A percentile compares a stretch with the other conserved stretches of the same genome.
Evolutionary conservation across 148 eudicot species (phyloP).

Genomic region (Fagopyrum homotropicum): DNA sequence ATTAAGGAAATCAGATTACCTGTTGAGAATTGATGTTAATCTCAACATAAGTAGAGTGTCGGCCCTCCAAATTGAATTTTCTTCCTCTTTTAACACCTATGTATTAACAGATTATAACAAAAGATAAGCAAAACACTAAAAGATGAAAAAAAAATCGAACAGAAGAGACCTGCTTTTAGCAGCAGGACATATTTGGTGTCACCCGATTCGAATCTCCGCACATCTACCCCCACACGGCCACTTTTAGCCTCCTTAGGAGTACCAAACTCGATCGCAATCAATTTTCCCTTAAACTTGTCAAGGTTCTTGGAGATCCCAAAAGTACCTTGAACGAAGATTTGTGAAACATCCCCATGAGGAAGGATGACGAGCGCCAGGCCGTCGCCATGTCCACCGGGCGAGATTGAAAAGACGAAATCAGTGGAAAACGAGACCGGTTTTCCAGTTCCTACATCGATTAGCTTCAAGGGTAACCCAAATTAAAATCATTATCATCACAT

Average conservation of each 20-base stretch:
- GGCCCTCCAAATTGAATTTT: conserved; percentile 3
- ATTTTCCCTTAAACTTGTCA: conserved; percentile 15
- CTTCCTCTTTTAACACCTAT: background rate
- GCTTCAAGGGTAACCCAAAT: conserved; percentile 24
- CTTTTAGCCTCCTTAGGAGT: conserved; percentile 29
- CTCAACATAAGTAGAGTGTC: background rate
- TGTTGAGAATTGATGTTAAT: background rate
- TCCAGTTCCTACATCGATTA: conserved; percentile 23
- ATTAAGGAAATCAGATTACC: background rate
- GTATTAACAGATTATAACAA: too few relatives aligned
- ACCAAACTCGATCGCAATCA: conserved; percentile 55
- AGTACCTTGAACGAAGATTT: conserved; percentile 22
- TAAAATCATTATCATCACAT: too few relatives aligned
- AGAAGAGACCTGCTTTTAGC: conserved; percentile 9
- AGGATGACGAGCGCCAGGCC: conserved; percentile 42
- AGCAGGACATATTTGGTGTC: conserved; percentile 37
- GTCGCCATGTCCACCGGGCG: conserved; percentile 42
- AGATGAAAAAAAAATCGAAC: too few relatives aligned
- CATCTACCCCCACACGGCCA: conserved; percentile 49
- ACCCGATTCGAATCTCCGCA: conserved; percentile 35
- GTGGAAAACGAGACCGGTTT: conserved; percentile 46
- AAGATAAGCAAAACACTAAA: too few relatives aligned
- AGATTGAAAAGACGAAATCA: conserved; percentile 52
- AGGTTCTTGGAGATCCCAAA: conserved; percentile 27
- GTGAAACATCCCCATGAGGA: conserved; percentile 25